phyloP scores from a whole-genome alignment of 768 basidiomycete species.

The Suillus cothurnatus region DNA sequence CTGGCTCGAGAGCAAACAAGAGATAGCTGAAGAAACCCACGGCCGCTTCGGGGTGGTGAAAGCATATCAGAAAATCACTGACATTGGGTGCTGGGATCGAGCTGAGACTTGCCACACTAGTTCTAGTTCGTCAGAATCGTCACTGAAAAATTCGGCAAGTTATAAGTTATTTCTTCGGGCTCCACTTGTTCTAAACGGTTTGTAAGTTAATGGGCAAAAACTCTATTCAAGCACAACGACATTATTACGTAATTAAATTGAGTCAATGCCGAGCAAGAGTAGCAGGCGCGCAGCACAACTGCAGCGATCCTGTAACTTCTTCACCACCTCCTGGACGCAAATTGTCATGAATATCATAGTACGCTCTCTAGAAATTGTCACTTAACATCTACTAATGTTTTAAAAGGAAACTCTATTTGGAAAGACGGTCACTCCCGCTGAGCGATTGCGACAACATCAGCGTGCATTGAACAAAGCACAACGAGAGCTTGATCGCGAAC shows the following conservation, averaged over 20 bases:
- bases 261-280: neutral
- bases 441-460: slow-evolving; percentile 96
- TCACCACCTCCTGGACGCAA: slow-evolving; percentile 10
- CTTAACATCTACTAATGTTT: slow-evolving; percentile 16
- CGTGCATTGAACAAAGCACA: slow-evolving; percentile 95
- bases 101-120: no score
- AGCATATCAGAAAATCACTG: no score
- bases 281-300: slow-evolving; percentile 1
- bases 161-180: no score
- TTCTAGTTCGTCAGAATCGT: no score
- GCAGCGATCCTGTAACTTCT: neutral
- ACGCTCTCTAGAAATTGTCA: slow-evolving; percentile 9
- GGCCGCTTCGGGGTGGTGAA: no score
- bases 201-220: no score
- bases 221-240: no score
- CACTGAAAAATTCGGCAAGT: no score
- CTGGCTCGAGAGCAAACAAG: no score
- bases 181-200: no score
- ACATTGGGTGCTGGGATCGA: no score
- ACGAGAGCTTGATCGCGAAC: slow-evolving; percentile 96
- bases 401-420: slow-evolving; percentile 94
- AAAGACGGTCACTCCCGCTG: slow-evolving; percentile 91
- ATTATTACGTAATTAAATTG: neutral
- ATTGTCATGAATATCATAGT: slow-evolving; percentile 80
- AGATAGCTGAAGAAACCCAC: no score